phyloP scores from a whole-genome alignment of 192 early-diverging fungal genomes.

The Funneliformis geosporum region DNA sequence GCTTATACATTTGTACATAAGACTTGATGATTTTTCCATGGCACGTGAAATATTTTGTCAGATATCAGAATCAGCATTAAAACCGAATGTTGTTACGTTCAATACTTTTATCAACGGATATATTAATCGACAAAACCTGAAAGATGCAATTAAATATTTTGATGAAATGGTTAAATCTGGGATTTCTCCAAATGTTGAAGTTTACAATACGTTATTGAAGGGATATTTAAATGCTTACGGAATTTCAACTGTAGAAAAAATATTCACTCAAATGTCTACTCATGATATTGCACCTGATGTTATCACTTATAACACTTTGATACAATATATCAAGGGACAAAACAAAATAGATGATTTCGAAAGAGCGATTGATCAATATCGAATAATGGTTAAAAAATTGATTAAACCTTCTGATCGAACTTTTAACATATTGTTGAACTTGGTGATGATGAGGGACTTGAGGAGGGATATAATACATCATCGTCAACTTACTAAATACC shows the following conservation, averaged over 20 bases:
- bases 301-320: constrained; percentile 29
- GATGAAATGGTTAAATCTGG: constrained; percentile 19
- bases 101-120: constrained; percentile 22
- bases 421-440: constrained; percentile 10
- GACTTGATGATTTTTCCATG: constrained; percentile 7
- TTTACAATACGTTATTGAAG: constrained; percentile 25
- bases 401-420: constrained; percentile 26
- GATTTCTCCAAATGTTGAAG: constrained; percentile 12
- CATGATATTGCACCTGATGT: constrained; percentile 12
- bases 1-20: constrained; percentile 21
- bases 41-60: constrained; percentile 2
- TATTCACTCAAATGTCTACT: constrained; percentile 8
- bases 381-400: constrained; percentile 5
- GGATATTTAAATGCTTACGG: constrained; percentile 19
- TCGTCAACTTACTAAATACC: background rate
- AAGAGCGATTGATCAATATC: constrained; percentile 21
- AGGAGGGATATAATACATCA: background rate
- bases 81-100: constrained; percentile 18
- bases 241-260: background rate
- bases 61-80: background rate
- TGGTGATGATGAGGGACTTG: background rate
- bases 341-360: constrained; percentile 10
- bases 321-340: constrained; percentile 25
- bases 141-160: constrained; percentile 15
- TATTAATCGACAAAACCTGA: constrained; percentile 10